Base-by-base conservation (phyloP, 345 rosid species). In the Populus tremula region DNA sequence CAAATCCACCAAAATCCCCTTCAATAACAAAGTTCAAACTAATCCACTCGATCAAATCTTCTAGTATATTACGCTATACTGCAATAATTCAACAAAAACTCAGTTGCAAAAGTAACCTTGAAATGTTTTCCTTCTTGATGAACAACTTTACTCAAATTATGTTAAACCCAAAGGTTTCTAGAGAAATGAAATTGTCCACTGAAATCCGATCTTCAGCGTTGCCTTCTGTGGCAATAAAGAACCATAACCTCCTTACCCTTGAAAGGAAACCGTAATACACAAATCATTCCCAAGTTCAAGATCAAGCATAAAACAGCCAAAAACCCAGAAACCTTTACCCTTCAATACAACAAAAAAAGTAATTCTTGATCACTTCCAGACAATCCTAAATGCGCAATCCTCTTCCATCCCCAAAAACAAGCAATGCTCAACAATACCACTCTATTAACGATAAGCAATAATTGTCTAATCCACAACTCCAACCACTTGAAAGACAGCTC, bases 351-450 rank as follows among this genome's bases (percentile, higher is more conserved):
- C 38, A 82, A 65, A 65, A 73, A 47, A 33, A 63, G 77, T 59
- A 70, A 54, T 71, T 64, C 69, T 63, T 59, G 38, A 39, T 82
- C 72, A 73, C 67, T 33, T 31, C 70, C 76, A 74, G 47, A 68
- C 67, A 82, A 80, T 70, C 78, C 77, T 23, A 49, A 74, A 76
- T 18, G 69, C 45, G 84, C 87, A 82, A 81, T 87, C 86, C 79
- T 87, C 88, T 82, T 82, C 84, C 89, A 85, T 85, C 62, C 71
- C 86, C 84, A 75, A 84, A 71, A 63, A 56, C 72, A 27, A 74
- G 73, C 53, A 85, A 82, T 69, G 73, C 36, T 75, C 65, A 71
- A 67, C 17, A 67, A 73, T 69, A 56, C 23, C 72, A 67, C 63
- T 78, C 63, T 10, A 66, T 3, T 56, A 56, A n/a, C 25, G 63